A percentile compares a stretch with the other conserved stretches of the same genome.
phyloP scores from a whole-genome alignment of 306 rosid species.

The Dalbergia cochinchinensis region DNA sequence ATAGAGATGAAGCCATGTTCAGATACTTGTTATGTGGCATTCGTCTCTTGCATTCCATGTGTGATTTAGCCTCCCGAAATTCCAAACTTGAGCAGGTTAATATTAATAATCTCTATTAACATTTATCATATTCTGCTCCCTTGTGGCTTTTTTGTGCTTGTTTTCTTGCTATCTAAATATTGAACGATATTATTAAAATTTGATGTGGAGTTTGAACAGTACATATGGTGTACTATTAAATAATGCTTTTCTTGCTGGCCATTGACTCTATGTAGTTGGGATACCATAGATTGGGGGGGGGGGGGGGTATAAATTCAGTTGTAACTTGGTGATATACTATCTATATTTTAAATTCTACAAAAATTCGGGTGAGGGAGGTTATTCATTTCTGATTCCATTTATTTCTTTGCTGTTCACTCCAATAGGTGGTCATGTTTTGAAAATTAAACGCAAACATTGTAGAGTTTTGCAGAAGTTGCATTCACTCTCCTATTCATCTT shows the following conservation, averaged over 20 bases:
- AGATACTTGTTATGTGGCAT: conserved; percentile 77
- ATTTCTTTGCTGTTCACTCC: conserved; percentile 23
- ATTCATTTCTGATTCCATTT: conserved; percentile 23
- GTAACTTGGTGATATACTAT: conserved; percentile 30
- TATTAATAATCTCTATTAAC: conserved; percentile 26
- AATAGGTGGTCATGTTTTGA: conserved; percentile 19
- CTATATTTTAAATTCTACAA: conserved; percentile 25
- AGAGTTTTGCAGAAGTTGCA: conserved; percentile 20
- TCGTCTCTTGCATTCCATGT: conserved; percentile 88
- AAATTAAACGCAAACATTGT: conserved; percentile 21
- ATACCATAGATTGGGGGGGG: too few species aligned
- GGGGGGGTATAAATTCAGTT: conserved; percentile 28
- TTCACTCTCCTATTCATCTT: conserved; percentile 21
- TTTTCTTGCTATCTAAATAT: conserved; percentile 33
- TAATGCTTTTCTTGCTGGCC: conserved; percentile 15
- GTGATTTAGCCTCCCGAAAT: conserved; percentile 87
- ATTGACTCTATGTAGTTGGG: conserved; percentile 6
- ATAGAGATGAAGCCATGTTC: conserved; percentile 65
- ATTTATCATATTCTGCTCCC: conserved; percentile 35
- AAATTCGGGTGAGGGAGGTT: conserved; percentile 9
- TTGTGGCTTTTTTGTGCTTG: conserved; percentile 20
- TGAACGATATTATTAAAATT: conserved; percentile 34
- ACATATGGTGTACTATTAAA: conserved; percentile 22
- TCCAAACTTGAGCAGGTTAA: conserved; percentile 89
- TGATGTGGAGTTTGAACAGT: conserved; percentile 10